phyloP scores from a whole-genome alignment of 257 asterid genomes.

The Nicotiana undulata region DNA sequence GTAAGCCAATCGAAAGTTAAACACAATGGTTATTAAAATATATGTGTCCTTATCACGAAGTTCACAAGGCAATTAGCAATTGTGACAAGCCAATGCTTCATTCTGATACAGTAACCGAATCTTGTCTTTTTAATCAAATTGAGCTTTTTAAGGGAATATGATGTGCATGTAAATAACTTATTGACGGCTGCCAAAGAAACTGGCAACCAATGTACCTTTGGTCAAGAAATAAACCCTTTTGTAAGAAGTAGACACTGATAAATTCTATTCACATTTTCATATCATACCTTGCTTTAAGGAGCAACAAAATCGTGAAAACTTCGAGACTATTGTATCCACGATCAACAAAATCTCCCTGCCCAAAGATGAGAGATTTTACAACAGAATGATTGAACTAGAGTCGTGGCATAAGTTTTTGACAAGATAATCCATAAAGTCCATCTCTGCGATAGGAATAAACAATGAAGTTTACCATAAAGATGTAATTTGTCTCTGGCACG shows the following conservation, averaged over 20 bases:
- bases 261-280: not conserved
- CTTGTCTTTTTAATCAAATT: no score
- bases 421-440: not conserved
- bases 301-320: slow-evolving; percentile 94
- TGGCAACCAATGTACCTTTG: no score
- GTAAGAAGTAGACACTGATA: not conserved
- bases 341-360: slow-evolving; percentile 97
- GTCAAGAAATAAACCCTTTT: not conserved
- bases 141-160: no score
- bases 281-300: slow-evolving; percentile 89
- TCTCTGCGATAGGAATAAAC: not conserved
- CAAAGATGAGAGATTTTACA: slow-evolving; percentile 11
- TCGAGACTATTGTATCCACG: slow-evolving; percentile 98
- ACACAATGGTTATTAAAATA: not conserved
- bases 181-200: no score
- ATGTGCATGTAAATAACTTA: no score
- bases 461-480: slow-evolving; percentile 65
- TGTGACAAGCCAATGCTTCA: not conserved
- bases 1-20: not conserved
- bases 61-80: not conserved
- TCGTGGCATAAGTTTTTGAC: not conserved
- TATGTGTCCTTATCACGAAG: not conserved
- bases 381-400: slow-evolving; percentile 7
- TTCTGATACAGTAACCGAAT: not conserved
- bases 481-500: slow-evolving; percentile 96